phyloP scores from a whole-genome alignment of 2,329 filamentous ascomycete genomes.

The Cordyceps javanica region DNA sequence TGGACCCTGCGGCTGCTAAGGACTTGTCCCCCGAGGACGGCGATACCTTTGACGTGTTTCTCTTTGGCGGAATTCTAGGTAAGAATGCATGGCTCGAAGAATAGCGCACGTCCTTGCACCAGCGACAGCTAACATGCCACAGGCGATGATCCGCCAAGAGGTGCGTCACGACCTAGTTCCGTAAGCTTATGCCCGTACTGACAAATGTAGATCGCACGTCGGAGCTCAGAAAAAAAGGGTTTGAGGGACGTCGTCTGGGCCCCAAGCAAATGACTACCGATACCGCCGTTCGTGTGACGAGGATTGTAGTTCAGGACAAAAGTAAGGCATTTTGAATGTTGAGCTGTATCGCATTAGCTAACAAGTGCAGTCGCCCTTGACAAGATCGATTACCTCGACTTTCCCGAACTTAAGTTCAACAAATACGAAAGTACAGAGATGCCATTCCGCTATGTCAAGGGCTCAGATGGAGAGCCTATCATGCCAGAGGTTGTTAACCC shows the following conservation, averaged over 20 bases:
- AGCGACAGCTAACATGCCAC: slow-evolving; percentile 14
- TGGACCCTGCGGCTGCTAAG: slow-evolving; percentile 77
- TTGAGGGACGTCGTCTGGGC: slow-evolving; percentile 77
- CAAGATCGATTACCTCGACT: slow-evolving; percentile 75
- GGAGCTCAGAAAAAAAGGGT: slow-evolving; percentile 92
- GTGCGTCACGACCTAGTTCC: slow-evolving; percentile 42
- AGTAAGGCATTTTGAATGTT: slow-evolving; percentile 44
- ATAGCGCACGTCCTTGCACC: slow-evolving; percentile 9
- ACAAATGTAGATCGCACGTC: slow-evolving; percentile 68
- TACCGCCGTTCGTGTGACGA: slow-evolving; percentile 88
- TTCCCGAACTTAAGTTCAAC: slow-evolving; percentile 83
- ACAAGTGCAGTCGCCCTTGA: slow-evolving; percentile 60
- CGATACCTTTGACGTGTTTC: slow-evolving; percentile 76
- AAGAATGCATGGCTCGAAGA: slow-evolving; percentile 24
- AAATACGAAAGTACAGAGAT: slow-evolving; percentile 93
- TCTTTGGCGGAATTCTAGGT: slow-evolving; percentile 96
- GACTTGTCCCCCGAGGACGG: slow-evolving; percentile 82
- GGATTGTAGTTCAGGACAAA: slow-evolving; percentile 79
- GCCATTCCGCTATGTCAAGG: slow-evolving; percentile 93
- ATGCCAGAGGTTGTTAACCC: slow-evolving; percentile 74
- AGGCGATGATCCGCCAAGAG: slow-evolving; percentile 92
- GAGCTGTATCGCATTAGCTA: slow-evolving; percentile 11
- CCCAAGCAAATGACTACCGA: slow-evolving; percentile 98
- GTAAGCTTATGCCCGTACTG: slow-evolving; percentile 16
- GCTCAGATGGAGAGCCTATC: slow-evolving; percentile 66